phyloP scores from a whole-genome alignment of 805 yeast species.

The Cyberlindnera maclurae region DNA sequence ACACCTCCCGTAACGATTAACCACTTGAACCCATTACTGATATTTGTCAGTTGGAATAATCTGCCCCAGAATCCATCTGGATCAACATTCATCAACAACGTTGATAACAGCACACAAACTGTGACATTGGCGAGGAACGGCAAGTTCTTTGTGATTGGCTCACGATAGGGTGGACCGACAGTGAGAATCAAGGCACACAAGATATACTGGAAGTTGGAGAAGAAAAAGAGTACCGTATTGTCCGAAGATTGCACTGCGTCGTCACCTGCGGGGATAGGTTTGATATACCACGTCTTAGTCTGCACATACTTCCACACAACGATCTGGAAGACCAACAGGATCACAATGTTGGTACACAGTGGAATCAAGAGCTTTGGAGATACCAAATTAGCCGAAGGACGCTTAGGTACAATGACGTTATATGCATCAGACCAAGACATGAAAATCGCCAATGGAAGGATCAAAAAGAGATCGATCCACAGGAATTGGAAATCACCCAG shows the following conservation, averaged over 20 bases:
- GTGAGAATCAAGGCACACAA: conserved; percentile 77
- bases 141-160: conserved; percentile 54
- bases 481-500: conserved; percentile 95
- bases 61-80: conserved; percentile 50
- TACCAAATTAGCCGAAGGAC: conserved; percentile 92
- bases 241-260: conserved; percentile 81
- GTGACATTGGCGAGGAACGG: conserved; percentile 66
- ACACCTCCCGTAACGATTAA: conserved; percentile 40
- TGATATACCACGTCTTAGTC: conserved; percentile 63
- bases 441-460: conserved; percentile 90
- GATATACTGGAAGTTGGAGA: conserved; percentile 84
- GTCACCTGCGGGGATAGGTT: conserved; percentile 77
- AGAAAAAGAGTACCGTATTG: conserved; percentile 77
- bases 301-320: conserved; percentile 57
- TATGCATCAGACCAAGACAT: conserved; percentile 97
- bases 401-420: conserved; percentile 47
- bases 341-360: conserved; percentile 64
- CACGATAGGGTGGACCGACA: conserved; percentile 90
- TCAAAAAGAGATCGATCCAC: conserved; percentile 85
- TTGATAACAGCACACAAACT: conserved; percentile 42
- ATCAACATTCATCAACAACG: conserved; percentile 45
- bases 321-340: conserved; percentile 60
- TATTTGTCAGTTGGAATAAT: conserved; percentile 68
- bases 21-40: conserved; percentile 43
- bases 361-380: conserved; percentile 85